Evolutionary conservation across 768 basidiomycete species (phyloP), one percentile per base, ranked within the genome.

Genomic region (Collybia mongolica): DNA sequence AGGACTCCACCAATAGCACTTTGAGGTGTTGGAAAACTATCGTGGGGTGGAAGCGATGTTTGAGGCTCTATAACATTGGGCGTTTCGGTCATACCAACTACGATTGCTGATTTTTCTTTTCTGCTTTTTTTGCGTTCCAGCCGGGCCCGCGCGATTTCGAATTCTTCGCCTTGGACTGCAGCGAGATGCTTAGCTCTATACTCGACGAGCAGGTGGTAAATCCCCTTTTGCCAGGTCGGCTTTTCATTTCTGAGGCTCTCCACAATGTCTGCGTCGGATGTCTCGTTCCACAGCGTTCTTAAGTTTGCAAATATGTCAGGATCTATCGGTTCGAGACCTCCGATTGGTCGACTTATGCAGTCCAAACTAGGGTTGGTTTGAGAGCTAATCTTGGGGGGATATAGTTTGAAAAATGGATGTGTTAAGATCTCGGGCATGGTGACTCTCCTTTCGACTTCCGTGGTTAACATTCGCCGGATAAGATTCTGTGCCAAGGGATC

Each of bases 201-300:
- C 55, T 83, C 83, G 48, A 87, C 75, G n/a, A 99, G 76, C 4
- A 98, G 72, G 61, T 90, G 86, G 67, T 99, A 99, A 42, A 98
- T 90, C 0, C 91, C 92, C 69, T 99, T 98, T 65, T 98, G 93
- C 90, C 93, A 95, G 23, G 88, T 95, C 44, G 83, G 83, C 48
- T 85, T 82, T 45, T 71, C 60, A 59, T 77, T 84, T 62, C 69
- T 75, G 59, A 99, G 72, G 46, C 80, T 84, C 43, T 79, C 75
- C 43, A 84, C 74, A 48, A 98, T 83, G 24, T 88, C 84, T 8
- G 80, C 77, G 47, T 95, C 91, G 2, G 83, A 70, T 1, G 83
- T 81, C 7, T 82, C 90, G 49, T 88, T 84, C 94, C 94, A 99
- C n/a, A 99, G 75, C 3, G 93, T 94, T 56, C 82, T 83, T 20